Base-by-base conservation (phyloP, 225 moss, liverwort and hornwort species). In the Sphagnum contortum region DNA sequence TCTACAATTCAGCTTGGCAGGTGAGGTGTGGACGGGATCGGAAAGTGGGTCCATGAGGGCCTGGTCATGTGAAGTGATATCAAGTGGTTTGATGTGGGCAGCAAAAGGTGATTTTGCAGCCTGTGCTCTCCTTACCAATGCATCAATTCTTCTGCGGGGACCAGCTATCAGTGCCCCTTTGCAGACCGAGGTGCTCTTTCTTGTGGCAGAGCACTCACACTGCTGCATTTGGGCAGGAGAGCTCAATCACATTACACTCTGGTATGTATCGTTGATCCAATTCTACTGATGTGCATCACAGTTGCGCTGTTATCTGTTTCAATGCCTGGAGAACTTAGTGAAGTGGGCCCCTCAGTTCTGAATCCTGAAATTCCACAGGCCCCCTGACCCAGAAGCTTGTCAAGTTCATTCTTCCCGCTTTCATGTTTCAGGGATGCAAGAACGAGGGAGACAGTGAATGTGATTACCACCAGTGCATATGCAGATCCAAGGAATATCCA, bases 1-100 rank as follows among this genome's bases (percentile, higher is more conserved):
- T 50, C 54, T 59, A 29, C 29, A 29, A 29, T 73, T 68, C 66
- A 80, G 48, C 45, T 59, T 64, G 11, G 4, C 70, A 83, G 82
- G 82, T 69, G 84, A 84, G 50, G 70, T 84, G 12, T 84, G 84
- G 84, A 80, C 75, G 60, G 77, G 80, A 65, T 84, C 74, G 64
- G 77, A 80, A 29, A 77, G 52, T 13, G 80, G 80, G 46, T 80
- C 80, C 44, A 73, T 84, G 53, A 78, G 68, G 60, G 77, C 70
- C 12, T 84, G 84, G 84, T 74, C 72, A 14, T 80, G 77, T 68
- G 74, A 71, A 54, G 71, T 63, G 9, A 53, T 79, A 63, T 73
- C 66, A 29, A 71, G 74, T 53, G 76, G 73, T 60, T 57, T 83
- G 57, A 47, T 48, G 62, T 12, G 47, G 5, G 13, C 49, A 3